These are phyloP conservation scores for Sclerotinia trifoliorum DNA, from an alignment of 2,329 filamentous ascomycete genomes.

Conservation along the genomic window DNA sequence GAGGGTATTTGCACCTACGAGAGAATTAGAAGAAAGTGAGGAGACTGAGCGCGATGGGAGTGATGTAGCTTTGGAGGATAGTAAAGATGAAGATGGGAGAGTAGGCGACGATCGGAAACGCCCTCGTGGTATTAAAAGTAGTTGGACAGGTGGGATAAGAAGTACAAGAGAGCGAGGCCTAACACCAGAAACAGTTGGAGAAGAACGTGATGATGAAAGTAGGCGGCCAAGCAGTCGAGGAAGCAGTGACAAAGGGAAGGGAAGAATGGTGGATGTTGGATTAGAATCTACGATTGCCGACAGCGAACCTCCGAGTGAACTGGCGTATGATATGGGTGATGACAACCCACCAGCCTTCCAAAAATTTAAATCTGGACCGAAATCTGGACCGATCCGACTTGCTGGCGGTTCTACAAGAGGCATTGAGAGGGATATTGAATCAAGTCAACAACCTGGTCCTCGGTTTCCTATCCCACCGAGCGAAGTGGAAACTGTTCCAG, in stretches of 20 bases:
- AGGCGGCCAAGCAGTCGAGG: conserved; percentile 33
- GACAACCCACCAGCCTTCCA: conserved; percentile 62
- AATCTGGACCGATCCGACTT: conserved; percentile 37
- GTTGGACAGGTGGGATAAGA: conserved; percentile 54
- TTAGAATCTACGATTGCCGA: conserved; percentile 66
- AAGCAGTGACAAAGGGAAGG: conserved; percentile 56
- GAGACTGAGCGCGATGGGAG: conserved; percentile 75
- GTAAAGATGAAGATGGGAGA: conserved; percentile 48
- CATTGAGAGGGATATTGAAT: conserved; percentile 32
- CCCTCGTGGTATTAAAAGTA: conserved; percentile 56
- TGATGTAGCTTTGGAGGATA: conserved; percentile 54
- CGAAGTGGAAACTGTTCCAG: conserved; percentile 48
- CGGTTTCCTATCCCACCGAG: conserved; percentile 35
- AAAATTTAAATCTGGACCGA: conserved; percentile 46
- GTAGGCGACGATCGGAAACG: conserved; percentile 49
- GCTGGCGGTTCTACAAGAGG: conserved; percentile 32
- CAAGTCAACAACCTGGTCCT: conserved; percentile 24
- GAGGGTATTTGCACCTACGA: conserved; percentile 80
- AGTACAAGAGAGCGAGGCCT: conserved; percentile 36
- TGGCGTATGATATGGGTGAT: conserved; percentile 56
- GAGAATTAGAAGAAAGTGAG: conserved; percentile 74
- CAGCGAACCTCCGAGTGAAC: conserved; percentile 59
- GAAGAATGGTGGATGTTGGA: conserved; percentile 78
- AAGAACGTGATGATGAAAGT: conserved; percentile 41
- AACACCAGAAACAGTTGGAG: conserved; percentile 38